phyloP scores from a whole-genome alignment of 139 green algal species.

The Chlamydomonas sp. region DNA sequence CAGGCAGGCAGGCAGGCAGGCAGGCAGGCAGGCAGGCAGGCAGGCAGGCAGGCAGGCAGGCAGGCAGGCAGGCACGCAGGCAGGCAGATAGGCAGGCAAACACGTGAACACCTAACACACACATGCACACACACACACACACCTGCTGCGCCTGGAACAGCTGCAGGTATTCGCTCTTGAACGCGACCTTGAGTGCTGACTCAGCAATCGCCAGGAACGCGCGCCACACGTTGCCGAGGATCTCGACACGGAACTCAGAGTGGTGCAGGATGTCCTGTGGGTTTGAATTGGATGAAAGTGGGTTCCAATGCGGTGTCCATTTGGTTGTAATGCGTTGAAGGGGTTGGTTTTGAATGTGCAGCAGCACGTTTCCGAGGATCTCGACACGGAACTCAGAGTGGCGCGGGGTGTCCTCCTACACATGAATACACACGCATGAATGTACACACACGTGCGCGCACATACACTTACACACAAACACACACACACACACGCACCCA shows the following conservation, averaged over 20 bases:
- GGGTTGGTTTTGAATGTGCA: no score
- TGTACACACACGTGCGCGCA: neutral
- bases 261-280: constrained; percentile 36
- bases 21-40: no score
- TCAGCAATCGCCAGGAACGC: constrained; percentile 42
- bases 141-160: constrained; percentile 35
- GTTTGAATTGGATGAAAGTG: no score
- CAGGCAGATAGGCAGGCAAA: no score
- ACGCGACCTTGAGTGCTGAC: constrained; percentile 36
- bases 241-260: constrained; percentile 38
- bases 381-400: constrained; percentile 38
- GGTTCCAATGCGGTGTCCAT: no score
- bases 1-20: no score
- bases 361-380: constrained; percentile 43
- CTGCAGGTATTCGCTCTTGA: constrained; percentile 34
- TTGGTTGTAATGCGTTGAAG: no score
- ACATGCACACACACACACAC: no score
- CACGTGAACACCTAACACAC: no score
- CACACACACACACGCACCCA: neutral
- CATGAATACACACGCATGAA: neutral
- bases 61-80: no score
- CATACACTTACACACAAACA: neutral
- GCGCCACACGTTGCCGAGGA: constrained; percentile 44
- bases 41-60: no score
- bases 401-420: constrained; percentile 28